Percentiles rank a stretch among this genome's conserved stretches.
phyloP scores from a whole-genome alignment of 192 early-diverging fungal species.

The Globomyces pollinis-pini region DNA sequence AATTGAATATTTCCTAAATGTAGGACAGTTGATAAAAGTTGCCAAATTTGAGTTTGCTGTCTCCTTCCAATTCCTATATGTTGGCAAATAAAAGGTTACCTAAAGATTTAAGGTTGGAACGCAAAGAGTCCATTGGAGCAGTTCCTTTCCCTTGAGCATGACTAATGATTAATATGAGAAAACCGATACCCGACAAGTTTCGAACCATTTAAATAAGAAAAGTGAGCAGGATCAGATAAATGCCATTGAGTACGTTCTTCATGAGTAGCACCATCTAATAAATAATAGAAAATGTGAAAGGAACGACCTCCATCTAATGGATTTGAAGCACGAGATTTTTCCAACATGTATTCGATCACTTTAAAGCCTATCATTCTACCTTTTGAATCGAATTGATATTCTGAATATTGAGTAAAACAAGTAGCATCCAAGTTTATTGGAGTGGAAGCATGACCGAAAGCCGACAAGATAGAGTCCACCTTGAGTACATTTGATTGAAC shows the following conservation, averaged over 20 bases:
- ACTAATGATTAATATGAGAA: background rate
- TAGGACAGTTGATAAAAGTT: slow-evolving; percentile 77
- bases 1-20: slow-evolving; percentile 92
- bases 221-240: slow-evolving; percentile 58
- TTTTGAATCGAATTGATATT: slow-evolving; percentile 81
- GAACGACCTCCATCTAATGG: slow-evolving; percentile 60
- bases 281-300: slow-evolving; percentile 91
- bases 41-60: slow-evolving; percentile 68
- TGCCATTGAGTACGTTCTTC: slow-evolving; percentile 68
- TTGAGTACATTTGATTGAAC: slow-evolving; percentile 63
- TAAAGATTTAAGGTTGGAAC: slow-evolving; percentile 34
- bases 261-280: slow-evolving; percentile 67
- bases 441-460: slow-evolving; percentile 70
- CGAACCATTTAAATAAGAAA: slow-evolving; percentile 39
- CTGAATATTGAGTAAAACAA: slow-evolving; percentile 65
- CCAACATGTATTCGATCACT: slow-evolving; percentile 74
- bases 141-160: background rate
- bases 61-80: slow-evolving; percentile 47
- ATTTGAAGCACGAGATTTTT: slow-evolving; percentile 68
- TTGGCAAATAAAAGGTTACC: too few species aligned
- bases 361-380: slow-evolving; percentile 78
- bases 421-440: slow-evolving; percentile 56
- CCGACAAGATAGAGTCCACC: slow-evolving; percentile 58
- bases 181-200: slow-evolving; percentile 2
- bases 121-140: slow-evolving; percentile 17